phyloP scores from a whole-genome alignment of 805 yeast genomes.

The Saccharomyces cerevisiae region DNA sequence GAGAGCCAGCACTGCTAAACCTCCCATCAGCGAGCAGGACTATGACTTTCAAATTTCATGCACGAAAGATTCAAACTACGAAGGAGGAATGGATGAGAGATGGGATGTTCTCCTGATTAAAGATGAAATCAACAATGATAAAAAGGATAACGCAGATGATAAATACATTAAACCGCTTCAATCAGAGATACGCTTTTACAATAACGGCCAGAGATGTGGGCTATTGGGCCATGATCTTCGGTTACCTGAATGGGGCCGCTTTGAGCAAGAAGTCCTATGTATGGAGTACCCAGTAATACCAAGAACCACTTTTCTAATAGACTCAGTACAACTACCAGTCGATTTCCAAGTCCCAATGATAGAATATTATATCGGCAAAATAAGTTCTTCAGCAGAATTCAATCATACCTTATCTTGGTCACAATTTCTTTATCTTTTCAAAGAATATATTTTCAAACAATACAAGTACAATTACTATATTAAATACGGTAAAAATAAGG shows the following conservation, averaged over 20 bases:
- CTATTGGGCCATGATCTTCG: slow-evolving; percentile 63
- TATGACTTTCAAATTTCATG: slow-evolving; percentile 79
- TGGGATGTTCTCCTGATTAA: slow-evolving; percentile 41
- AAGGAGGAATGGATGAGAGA: slow-evolving; percentile 61
- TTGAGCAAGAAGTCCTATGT: slow-evolving; percentile 85
- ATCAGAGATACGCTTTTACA: slow-evolving; percentile 61
- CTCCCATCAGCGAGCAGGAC: slow-evolving; percentile 87
- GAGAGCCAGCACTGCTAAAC: slow-evolving; percentile 59
- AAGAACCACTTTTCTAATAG: not conserved
- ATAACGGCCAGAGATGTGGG: slow-evolving; percentile 58
- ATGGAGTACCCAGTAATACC: slow-evolving; percentile 49
- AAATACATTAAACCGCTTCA: slow-evolving; percentile 46
- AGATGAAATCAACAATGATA: slow-evolving; percentile 30
- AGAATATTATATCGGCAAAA: not conserved
- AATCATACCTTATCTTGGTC: not conserved
- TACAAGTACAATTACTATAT: slow-evolving; percentile 18
- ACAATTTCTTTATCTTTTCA: not conserved
- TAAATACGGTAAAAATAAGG: slow-evolving; percentile 8
- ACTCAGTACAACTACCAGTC: not conserved
- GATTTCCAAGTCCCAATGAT: not conserved
- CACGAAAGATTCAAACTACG: slow-evolving; percentile 51
- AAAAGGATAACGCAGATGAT: slow-evolving; percentile 31
- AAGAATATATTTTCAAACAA: slow-evolving; percentile 7
- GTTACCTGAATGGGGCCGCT: slow-evolving; percentile 78
- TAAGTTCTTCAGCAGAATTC: not conserved